These are phyloP conservation scores for Umbelopsis sp. DNA, from an alignment of 192 early-diverging fungal species.

Conservation along the genomic window DNA sequence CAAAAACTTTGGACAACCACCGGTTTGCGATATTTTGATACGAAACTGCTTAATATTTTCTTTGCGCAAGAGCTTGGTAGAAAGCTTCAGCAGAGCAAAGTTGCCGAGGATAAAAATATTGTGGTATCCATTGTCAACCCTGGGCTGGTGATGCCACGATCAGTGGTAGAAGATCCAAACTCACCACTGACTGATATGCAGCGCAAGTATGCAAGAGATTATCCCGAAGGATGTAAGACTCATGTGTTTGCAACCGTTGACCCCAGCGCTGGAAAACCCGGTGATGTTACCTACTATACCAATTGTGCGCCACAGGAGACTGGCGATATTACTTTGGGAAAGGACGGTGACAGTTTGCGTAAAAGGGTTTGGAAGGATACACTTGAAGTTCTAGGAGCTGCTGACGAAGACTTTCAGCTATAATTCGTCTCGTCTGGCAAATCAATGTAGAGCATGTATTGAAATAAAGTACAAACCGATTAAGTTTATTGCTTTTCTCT, in stretches of 20 bases:
- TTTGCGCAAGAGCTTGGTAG: constrained; percentile 25
- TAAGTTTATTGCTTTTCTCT: too few species aligned
- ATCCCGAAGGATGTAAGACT: background rate
- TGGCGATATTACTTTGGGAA: background rate
- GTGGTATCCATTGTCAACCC: constrained; percentile 22
- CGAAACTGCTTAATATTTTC: constrained; percentile 33
- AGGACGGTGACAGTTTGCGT: background rate
- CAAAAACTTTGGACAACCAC: background rate
- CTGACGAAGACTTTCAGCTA: background rate
- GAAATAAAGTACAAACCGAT: too few species aligned
- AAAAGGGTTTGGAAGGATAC: constrained; percentile 13
- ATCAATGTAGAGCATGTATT: too few species aligned
- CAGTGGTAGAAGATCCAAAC: background rate
- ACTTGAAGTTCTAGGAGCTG: background rate
- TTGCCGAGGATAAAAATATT: constrained; percentile 27
- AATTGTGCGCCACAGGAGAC: constrained; percentile 1
- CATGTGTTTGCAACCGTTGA: constrained; percentile 6
- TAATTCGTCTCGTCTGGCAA: background rate
- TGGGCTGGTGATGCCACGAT: constrained; percentile 13
- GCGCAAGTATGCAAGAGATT: background rate
- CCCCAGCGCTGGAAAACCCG: constrained; percentile 2
- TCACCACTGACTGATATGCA: background rate
- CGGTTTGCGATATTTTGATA: constrained; percentile 11
- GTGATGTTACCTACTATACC: background rate
- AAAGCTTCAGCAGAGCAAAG: constrained; percentile 16